phyloP scores from a whole-genome alignment of 2,329 filamentous ascomycete genomes.

The Aspergillus piperis region DNA sequence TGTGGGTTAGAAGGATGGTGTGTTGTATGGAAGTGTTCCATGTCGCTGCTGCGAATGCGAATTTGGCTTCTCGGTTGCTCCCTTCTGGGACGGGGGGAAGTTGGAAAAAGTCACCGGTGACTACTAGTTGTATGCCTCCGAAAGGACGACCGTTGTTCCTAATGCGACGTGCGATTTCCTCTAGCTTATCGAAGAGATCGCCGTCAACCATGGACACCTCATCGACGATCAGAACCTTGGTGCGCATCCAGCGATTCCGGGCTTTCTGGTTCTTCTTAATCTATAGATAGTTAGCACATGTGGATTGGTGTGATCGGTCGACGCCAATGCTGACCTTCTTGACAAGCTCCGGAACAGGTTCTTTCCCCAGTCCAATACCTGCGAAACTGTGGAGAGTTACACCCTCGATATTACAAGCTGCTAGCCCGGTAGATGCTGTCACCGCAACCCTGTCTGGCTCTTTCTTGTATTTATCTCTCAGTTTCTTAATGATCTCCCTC shows the following conservation, averaged over 20 bases:
- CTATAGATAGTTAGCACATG: constrained; percentile 32
- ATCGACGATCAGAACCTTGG: constrained; percentile 85
- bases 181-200: constrained; percentile 93
- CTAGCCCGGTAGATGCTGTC: constrained; percentile 92
- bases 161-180: constrained; percentile 79
- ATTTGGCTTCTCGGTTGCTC: constrained; percentile 70
- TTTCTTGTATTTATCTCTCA: constrained; percentile 73
- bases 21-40: constrained; percentile 94
- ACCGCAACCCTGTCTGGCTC: constrained; percentile 87
- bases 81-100: constrained; percentile 85
- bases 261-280: constrained; percentile 86
- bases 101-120: constrained; percentile 98
- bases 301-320: background rate
- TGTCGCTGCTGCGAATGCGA: constrained; percentile 87
- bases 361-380: constrained; percentile 93
- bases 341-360: constrained; percentile 74
- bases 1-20: constrained; percentile 90
- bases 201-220: constrained; percentile 99
- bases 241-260: constrained; percentile 82
- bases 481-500: constrained; percentile 79
- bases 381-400: constrained; percentile 95
- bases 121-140: constrained; percentile 91
- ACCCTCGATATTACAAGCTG: constrained; percentile 94
- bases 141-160: constrained; percentile 91
- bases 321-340: constrained; percentile 61